Conservation (phyloP, 345 rosid species). For the Erysimum cheiranthoides region DNA sequence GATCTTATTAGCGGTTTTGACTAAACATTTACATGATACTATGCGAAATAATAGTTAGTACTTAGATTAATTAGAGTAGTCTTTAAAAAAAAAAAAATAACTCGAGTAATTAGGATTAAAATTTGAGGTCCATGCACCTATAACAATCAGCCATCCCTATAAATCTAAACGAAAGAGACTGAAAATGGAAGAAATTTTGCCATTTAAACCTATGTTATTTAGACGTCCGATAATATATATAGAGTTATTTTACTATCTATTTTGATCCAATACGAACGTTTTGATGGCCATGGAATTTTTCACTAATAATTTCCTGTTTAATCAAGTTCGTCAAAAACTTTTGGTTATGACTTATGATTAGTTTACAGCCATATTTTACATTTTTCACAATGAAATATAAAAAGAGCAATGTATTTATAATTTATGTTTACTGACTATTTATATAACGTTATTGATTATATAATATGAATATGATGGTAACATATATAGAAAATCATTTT, state of each 20-base stretch:
- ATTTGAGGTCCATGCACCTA: neutral
- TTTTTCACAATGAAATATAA: neutral
- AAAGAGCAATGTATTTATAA: neutral
- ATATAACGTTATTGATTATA: neutral
- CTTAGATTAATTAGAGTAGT: no score
- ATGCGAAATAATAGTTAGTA: constrained; percentile 11
- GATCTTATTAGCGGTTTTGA: neutral
- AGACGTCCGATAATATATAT: neutral
- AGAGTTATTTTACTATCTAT: neutral
- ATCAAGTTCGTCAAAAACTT: neutral
- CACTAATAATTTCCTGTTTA: neutral
- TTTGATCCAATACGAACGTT: neutral
- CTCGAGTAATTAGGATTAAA: neutral
- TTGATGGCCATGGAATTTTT: neutral
- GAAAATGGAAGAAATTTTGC: neutral
- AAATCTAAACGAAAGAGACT: neutral
- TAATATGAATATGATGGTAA: neutral
- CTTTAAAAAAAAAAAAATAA: no score
- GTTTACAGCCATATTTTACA: neutral
- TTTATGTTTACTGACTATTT: neutral
- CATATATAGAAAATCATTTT: neutral
- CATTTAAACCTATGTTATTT: neutral
- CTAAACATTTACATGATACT: constrained; percentile 8
- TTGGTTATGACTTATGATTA: neutral
- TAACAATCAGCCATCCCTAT: no score